Percentiles rank a stretch among this genome's conserved stretches.
Evolutionary conservation across 2,329 filamentous ascomycete species (phyloP).

Genomic region (Claviceps capensis): DNA sequence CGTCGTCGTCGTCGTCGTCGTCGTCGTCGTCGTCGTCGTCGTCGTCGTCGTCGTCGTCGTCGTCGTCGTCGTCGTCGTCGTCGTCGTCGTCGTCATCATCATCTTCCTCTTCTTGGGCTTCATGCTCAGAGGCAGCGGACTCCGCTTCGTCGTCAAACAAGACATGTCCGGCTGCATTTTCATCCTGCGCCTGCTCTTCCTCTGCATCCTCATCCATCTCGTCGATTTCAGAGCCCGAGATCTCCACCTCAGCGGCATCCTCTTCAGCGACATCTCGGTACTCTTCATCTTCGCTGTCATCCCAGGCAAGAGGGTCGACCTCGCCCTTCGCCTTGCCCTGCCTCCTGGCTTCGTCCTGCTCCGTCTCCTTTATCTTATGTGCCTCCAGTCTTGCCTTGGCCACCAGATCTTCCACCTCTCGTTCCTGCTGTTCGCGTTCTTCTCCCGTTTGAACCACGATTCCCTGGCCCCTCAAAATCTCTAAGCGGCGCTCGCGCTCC

Average conservation of each 20-base stretch:
- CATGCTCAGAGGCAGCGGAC: constrained; percentile 15
- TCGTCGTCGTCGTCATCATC: no score
- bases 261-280: constrained; percentile 26
- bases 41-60: no score
- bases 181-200: constrained; percentile 26
- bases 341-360: constrained; percentile 60
- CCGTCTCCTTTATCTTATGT: constrained; percentile 56
- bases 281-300: constrained; percentile 43
- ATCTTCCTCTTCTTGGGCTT: constrained; percentile 20
- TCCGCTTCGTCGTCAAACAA: constrained; percentile 28
- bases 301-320: constrained; percentile 38
- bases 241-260: constrained; percentile 24
- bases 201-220: constrained; percentile 17
- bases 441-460: constrained; percentile 73
- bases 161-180: constrained; percentile 9
- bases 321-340: constrained; percentile 35
- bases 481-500: constrained; percentile 65
- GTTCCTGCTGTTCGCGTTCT: constrained; percentile 69
- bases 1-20: no score
- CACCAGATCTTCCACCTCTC: constrained; percentile 76
- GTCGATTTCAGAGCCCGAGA: constrained; percentile 32
- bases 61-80: no score
- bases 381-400: constrained; percentile 73
- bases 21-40: no score
- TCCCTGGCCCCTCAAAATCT: constrained; percentile 65